Conservation (phyloP, 2,329 filamentous ascomycete genomes). For the Aspergillus aculeatinus region DNA sequence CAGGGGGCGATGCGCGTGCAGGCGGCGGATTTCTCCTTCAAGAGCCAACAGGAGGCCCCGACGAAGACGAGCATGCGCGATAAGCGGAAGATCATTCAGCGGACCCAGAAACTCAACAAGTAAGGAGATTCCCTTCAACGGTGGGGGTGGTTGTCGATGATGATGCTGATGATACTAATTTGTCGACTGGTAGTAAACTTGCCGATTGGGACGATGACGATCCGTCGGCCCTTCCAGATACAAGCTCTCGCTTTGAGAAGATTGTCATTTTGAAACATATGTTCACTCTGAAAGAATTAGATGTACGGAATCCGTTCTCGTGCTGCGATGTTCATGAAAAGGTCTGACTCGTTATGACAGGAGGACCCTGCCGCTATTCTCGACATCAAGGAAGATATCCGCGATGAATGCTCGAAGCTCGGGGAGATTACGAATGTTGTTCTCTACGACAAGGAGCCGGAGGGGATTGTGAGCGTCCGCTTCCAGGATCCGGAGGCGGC, state of each 20-base stretch:
- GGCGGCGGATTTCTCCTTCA: conserved; percentile 85
- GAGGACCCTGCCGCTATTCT: conserved; percentile 79
- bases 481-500: conserved; percentile 73
- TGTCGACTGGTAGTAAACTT: conserved; percentile 62
- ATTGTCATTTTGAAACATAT: conserved; percentile 86
- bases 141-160: background rate
- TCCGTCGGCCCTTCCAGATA: conserved; percentile 58
- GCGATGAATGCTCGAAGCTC: conserved; percentile 82
- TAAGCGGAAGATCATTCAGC: conserved; percentile 85
- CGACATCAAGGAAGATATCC: conserved; percentile 92
- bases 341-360: conserved; percentile 28
- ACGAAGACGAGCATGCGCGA: conserved; percentile 60
- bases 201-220: conserved; percentile 96
- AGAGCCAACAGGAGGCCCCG: conserved; percentile 71
- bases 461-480: conserved; percentile 81
- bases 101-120: conserved; percentile 81
- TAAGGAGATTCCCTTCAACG: conserved; percentile 29
- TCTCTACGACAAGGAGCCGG: conserved; percentile 80
- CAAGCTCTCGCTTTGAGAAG: conserved; percentile 66
- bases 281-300: conserved; percentile 83
- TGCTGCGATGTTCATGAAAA: background rate
- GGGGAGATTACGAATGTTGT: conserved; percentile 89
- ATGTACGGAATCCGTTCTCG: conserved; percentile 41
- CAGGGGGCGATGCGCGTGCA: conserved; percentile 74
- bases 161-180: conserved; percentile 18